Percentiles rank a stretch among this genome's conserved stretches.
Conservation (phyloP, 2,329 filamentous ascomycete species). For the Parastagonospora avenae region DNA sequence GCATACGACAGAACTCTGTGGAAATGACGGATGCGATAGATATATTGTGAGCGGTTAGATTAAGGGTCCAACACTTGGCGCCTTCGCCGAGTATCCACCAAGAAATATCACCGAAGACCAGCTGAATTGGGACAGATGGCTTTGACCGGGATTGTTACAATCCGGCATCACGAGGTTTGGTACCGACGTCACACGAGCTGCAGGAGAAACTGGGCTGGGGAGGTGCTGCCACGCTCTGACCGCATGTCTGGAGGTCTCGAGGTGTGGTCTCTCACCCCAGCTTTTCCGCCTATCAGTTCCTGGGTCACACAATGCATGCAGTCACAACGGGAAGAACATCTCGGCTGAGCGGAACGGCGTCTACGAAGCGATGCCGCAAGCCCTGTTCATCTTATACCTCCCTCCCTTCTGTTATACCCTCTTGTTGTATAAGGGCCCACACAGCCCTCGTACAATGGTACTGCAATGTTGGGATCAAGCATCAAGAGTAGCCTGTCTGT, state of each 20-base stretch:
- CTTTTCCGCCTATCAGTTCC: conserved; percentile 14
- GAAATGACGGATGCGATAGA: not conserved
- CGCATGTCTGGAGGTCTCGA: not conserved
- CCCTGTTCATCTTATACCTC: conserved; percentile 13
- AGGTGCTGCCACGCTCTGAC: not conserved
- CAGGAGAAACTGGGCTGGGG: conserved; percentile 2
- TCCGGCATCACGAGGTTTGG: conserved; percentile 4
- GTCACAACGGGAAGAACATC: conserved; percentile 9
- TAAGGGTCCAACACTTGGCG: conserved; percentile 9
- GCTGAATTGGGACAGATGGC: conserved; percentile 4
- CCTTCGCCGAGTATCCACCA: conserved; percentile 1
- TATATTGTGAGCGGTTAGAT: conserved; percentile 6
- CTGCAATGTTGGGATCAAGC: conserved; percentile 14
- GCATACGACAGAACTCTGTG: conserved; percentile 1
- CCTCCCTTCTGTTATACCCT: conserved; percentile 10
- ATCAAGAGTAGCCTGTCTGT: conserved; percentile 8
- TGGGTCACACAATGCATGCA: conserved; percentile 9
- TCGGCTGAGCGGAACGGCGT: conserved; percentile 18
- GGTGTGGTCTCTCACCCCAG: conserved; percentile 9
- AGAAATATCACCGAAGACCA: not conserved
- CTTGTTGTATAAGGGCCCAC: conserved; percentile 2
- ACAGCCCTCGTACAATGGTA: not conserved
- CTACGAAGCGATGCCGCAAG: conserved; percentile 4
- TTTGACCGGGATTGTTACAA: conserved; percentile 1
- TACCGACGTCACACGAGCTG: conserved; percentile 6